Percentiles rank a stretch among this genome's conserved stretches.
Evolutionary conservation across 2,329 filamentous ascomycete genomes (phyloP).

Genomic region (Nothomitra cinnamomea): DNA sequence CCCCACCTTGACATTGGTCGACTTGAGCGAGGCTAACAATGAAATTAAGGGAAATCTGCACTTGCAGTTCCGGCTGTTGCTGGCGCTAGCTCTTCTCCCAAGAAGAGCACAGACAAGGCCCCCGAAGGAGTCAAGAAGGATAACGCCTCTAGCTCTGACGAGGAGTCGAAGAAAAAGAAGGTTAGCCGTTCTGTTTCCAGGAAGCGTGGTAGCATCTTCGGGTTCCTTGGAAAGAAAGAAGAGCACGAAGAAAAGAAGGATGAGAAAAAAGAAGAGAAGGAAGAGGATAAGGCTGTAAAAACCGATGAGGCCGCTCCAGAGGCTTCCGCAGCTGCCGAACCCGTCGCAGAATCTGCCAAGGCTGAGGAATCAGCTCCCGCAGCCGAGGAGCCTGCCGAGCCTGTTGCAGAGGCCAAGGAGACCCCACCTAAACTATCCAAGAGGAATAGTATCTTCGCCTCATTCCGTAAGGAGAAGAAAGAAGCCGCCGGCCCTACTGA

Average conservation of each 20-base stretch:
- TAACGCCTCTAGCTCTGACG: slow-evolving; percentile 25
- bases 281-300: slow-evolving; percentile 12
- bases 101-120: slow-evolving; percentile 19
- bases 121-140: slow-evolving; percentile 22
- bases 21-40: slow-evolving; percentile 25
- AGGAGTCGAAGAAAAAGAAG: slow-evolving; percentile 29
- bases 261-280: slow-evolving; percentile 9
- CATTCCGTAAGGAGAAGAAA: slow-evolving; percentile 2
- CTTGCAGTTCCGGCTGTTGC: slow-evolving; percentile 9
- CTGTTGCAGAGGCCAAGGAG: slow-evolving; percentile 5
- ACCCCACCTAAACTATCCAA: slow-evolving; percentile 5
- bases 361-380: slow-evolving; percentile 3
- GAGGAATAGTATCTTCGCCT: slow-evolving; percentile 5
- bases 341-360: slow-evolving; percentile 8
- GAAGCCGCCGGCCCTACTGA: slow-evolving; percentile 6
- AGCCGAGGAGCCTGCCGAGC: slow-evolving; percentile 3
- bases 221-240: slow-evolving; percentile 43
- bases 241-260: slow-evolving; percentile 9
- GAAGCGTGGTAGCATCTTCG: slow-evolving; percentile 42
- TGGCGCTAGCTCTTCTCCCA: slow-evolving; percentile 12
- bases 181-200: slow-evolving; percentile 43
- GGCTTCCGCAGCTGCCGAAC: slow-evolving; percentile 5
- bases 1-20: slow-evolving; percentile 12
- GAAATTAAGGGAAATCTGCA: slow-evolving; percentile 11
- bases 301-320: slow-evolving; percentile 11